Percentiles rank a stretch among this genome's conserved stretches.
Conservation (phyloP, 345 rosid species). For the Barbarea vulgaris region DNA sequence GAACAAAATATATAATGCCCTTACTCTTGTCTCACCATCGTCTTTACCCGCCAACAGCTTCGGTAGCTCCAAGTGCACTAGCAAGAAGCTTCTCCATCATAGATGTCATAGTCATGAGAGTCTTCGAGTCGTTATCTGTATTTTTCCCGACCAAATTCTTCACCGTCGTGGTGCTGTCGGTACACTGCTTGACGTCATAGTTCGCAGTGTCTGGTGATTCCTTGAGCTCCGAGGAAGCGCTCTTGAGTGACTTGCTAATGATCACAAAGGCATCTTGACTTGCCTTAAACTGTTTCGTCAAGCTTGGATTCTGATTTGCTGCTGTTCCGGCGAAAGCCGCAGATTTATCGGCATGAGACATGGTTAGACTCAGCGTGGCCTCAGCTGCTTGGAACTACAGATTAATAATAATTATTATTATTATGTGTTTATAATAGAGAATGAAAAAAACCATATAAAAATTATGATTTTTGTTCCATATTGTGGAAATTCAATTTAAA, state of each 20-base stretch:
- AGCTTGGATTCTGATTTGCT: conserved; percentile 3
- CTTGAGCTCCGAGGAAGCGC: conserved; percentile 12
- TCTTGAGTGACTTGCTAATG: not conserved
- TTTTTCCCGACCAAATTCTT: not conserved
- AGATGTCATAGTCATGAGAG: not conserved
- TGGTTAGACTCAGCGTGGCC: not conserved
- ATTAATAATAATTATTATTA: not conserved
- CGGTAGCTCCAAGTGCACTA: conserved; percentile 16
- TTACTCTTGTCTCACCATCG: not conserved
- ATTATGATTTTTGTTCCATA: too few relatives aligned
- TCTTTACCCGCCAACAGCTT: conserved; percentile 23
- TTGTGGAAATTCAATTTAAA: too few relatives aligned
- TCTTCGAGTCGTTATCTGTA: conserved; percentile 13
- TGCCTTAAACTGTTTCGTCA: conserved; percentile 5
- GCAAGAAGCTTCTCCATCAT: conserved; percentile 19
- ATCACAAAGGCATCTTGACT: not conserved
- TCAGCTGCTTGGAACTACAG: conserved; percentile 8
- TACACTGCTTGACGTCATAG: conserved; percentile 25
- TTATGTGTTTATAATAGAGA: not conserved
- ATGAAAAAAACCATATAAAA: too few relatives aligned
- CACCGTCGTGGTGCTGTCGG: not conserved
- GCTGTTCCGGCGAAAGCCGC: not conserved
- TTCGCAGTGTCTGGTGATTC: conserved; percentile 15
- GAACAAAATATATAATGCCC: not conserved
- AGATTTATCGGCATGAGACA: conserved; percentile 17